phyloP scores from a whole-genome alignment of 176 grass and related monocot genomes.

The Oryza brachyantha region DNA sequence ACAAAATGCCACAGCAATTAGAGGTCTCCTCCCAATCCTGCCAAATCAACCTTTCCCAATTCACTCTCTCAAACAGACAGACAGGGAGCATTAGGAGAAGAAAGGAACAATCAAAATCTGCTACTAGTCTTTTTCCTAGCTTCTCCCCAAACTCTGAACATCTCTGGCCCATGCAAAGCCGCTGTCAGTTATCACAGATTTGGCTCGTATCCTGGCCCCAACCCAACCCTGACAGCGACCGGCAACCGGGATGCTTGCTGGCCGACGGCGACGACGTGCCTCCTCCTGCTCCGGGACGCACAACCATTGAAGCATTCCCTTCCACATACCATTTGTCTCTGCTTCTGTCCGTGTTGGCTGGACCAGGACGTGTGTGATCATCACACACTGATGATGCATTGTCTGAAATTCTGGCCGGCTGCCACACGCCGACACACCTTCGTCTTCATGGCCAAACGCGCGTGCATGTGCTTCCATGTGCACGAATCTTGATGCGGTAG shows the following conservation, averaged over 20 bases:
- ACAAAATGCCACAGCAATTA: background rate
- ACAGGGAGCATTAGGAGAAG: background rate
- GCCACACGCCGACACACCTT: too few relatives aligned
- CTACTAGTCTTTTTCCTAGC: background rate
- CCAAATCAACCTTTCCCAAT: background rate
- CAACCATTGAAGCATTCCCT: background rate
- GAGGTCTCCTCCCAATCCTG: background rate
- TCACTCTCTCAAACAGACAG: background rate
- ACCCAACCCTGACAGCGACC: background rate
- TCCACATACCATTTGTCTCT: background rate
- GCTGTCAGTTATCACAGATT: constrained; percentile 11
- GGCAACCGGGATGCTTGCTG: background rate
- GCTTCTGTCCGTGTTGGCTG: too few relatives aligned
- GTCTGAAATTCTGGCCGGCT: background rate
- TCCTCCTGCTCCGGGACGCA: background rate
- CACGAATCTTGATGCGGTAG: constrained; percentile 4
- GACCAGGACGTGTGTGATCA: background rate
- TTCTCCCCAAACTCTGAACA: background rate
- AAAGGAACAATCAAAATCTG: background rate
- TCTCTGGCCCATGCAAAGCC: constrained; percentile 15
- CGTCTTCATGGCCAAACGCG: too few relatives aligned
- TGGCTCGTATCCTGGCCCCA: background rate
- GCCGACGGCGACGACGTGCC: background rate
- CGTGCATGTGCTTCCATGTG: constrained; percentile 8
- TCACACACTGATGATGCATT: background rate